phyloP scores from a whole-genome alignment of 148 eudicot genomes.

The Vaccinium myrtillus region DNA sequence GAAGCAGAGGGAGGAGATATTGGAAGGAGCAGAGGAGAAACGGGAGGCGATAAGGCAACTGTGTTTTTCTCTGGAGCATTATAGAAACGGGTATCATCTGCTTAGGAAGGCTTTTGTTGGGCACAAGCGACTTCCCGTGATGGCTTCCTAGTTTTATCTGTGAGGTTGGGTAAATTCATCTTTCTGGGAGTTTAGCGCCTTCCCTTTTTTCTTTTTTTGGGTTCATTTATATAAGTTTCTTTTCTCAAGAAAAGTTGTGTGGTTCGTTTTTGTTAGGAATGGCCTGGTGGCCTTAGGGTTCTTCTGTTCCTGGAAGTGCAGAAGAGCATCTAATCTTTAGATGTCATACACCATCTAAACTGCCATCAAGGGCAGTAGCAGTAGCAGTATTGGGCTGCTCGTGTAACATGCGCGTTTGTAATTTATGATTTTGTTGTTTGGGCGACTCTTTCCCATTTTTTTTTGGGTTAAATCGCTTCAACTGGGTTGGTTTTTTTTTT shows the following conservation, averaged over 20 bases:
- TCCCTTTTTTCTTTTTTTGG: neutral
- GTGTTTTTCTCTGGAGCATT: constrained; percentile 82
- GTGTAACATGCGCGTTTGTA: neutral
- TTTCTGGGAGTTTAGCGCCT: neutral
- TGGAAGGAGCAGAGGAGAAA: constrained; percentile 75
- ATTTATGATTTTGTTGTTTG: neutral
- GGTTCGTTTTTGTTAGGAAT: neutral
- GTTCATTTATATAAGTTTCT: neutral
- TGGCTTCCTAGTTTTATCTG: constrained; percentile 31
- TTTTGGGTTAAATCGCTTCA: neutral
- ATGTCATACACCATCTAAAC: neutral
- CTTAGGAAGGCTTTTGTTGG: constrained; percentile 58
- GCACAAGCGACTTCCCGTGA: constrained; percentile 40
- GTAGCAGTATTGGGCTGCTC: neutral
- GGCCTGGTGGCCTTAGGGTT: neutral
- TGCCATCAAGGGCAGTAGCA: constrained; percentile 3
- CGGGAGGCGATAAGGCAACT: constrained; percentile 84
- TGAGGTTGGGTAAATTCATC: neutral
- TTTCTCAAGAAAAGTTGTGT: neutral
- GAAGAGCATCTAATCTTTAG: neutral
- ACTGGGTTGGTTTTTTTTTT: neutral
- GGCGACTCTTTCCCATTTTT: neutral
- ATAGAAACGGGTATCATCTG: constrained; percentile 53
- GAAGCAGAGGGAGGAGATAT: constrained; percentile 41
- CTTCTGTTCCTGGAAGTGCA: neutral